These are phyloP conservation scores for Lichtheimia corymbifera DNA, from an alignment of 371 early-diverging fungal genomes.

Conservation along the genomic window DNA sequence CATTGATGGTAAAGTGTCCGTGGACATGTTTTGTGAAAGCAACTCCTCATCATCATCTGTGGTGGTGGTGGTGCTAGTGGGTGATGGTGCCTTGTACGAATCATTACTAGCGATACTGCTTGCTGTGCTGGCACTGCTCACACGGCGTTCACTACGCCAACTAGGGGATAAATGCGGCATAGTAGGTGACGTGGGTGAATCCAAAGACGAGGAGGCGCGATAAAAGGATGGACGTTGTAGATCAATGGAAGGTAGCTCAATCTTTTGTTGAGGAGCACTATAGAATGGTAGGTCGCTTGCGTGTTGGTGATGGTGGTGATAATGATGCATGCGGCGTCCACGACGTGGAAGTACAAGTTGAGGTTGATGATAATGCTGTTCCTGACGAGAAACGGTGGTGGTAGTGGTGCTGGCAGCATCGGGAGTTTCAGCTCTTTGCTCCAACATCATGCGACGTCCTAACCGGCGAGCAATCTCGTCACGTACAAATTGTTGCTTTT, in stretches of 20 bases:
- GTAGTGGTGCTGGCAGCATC: too few relatives aligned
- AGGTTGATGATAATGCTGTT: not conserved
- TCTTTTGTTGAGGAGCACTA: slow-evolving; percentile 44
- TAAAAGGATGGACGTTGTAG: slow-evolving; percentile 22
- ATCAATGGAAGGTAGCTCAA: slow-evolving; percentile 41
- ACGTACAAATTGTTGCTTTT: slow-evolving; percentile 60
- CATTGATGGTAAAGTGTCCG: slow-evolving; percentile 11
- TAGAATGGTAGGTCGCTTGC: slow-evolving; percentile 42
- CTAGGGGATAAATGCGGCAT: slow-evolving; percentile 42
- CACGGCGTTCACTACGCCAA: slow-evolving; percentile 32
- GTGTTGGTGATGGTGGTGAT: slow-evolving; percentile 13
- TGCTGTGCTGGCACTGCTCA: slow-evolving; percentile 35
- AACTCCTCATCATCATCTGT: not conserved
- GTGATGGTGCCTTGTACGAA: slow-evolving; percentile 5
- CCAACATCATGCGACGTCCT: slow-evolving; percentile 24
- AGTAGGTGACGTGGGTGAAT: slow-evolving; percentile 24
- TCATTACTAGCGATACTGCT: slow-evolving; percentile 24
- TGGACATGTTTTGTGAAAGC: not conserved
- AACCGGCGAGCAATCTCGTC: slow-evolving; percentile 54
- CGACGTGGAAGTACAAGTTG: slow-evolving; percentile 11
- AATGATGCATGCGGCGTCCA: slow-evolving; percentile 6
- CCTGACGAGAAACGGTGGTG: not conserved
- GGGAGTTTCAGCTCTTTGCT: slow-evolving; percentile 8
- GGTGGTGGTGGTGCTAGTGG: slow-evolving; percentile 1
- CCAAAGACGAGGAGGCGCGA: slow-evolving; percentile 31